Conservation (phyloP, 176 grass and related monocot genomes). For the Aegilops bicornis region DNA sequence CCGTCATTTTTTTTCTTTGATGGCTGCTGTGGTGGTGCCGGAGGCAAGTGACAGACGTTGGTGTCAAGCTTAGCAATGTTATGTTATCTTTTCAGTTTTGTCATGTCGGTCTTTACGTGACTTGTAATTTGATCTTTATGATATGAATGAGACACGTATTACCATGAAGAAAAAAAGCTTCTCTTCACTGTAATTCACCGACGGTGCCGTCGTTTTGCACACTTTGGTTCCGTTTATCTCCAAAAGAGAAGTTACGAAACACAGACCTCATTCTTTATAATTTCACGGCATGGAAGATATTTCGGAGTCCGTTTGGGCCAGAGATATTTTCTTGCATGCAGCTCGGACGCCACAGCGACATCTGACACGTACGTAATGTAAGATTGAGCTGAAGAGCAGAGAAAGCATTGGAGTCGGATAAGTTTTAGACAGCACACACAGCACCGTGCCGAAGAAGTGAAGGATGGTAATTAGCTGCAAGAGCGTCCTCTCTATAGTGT, state of each 20-base stretch:
- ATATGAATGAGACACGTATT: no score
- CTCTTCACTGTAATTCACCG: neutral
- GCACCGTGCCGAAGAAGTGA: neutral
- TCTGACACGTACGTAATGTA: neutral
- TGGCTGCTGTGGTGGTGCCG: no score
- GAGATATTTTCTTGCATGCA: neutral
- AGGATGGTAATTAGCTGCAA: neutral
- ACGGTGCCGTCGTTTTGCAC: neutral
- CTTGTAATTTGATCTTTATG: no score
- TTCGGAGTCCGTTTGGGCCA: neutral
- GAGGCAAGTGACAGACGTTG: no score
- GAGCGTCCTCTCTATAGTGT: neutral
- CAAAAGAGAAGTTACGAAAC: conserved; percentile 14
- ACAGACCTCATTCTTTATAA: neutral
- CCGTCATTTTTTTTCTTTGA: no score
- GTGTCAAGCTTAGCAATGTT: no score
- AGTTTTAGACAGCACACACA: neutral
- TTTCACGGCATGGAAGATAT: conserved; percentile 10
- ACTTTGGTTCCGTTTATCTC: neutral
- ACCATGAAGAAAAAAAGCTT: neutral
- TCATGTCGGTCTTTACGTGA: no score
- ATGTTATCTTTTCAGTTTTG: no score
- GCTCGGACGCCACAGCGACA: conserved; percentile 3
- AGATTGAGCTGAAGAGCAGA: neutral
- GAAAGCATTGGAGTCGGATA: neutral